phyloP scores from a whole-genome alignment of 2,329 filamentous ascomycete species.

The Epichloe sibirici region DNA sequence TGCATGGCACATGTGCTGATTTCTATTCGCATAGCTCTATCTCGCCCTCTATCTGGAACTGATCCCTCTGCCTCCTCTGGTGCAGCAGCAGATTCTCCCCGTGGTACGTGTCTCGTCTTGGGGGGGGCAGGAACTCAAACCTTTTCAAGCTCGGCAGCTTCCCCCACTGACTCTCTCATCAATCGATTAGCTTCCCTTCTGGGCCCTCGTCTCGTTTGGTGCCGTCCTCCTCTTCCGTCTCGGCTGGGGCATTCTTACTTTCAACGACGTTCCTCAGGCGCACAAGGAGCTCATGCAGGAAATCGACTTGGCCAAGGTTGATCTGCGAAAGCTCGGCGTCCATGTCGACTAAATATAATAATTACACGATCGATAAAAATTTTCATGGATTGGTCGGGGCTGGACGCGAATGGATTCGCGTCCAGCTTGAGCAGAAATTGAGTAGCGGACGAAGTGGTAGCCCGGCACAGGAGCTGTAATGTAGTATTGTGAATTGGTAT shows the following conservation, averaged over 20 bases:
- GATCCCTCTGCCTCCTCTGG: constrained; percentile 61
- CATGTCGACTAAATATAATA: constrained; percentile 52
- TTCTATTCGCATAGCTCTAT: constrained; percentile 58
- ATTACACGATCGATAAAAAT: background rate
- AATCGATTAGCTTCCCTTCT: constrained; percentile 66
- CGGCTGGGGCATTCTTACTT: constrained; percentile 85
- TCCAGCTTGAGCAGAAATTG: background rate
- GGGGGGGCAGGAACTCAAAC: too few relatives aligned
- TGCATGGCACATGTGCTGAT: constrained; percentile 7
- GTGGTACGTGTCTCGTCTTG: constrained; percentile 51
- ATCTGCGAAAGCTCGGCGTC: constrained; percentile 63
- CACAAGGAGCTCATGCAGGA: constrained; percentile 81
- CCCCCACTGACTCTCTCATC: background rate
- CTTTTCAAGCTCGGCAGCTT: background rate
- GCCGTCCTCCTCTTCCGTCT: constrained; percentile 86
- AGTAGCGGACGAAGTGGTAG: too few relatives aligned
- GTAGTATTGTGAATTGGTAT: constrained; percentile 2
- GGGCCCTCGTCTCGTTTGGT: constrained; percentile 81
- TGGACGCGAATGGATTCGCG: background rate
- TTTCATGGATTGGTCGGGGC: background rate
- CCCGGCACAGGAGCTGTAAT: background rate
- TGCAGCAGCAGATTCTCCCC: constrained; percentile 77
- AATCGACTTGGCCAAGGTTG: constrained; percentile 63
- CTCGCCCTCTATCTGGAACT: constrained; percentile 75
- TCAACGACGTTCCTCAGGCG: constrained; percentile 89